These are phyloP conservation scores for Biancaea sappan DNA, from an alignment of 306 rosid genomes.

Conservation along the genomic window DNA sequence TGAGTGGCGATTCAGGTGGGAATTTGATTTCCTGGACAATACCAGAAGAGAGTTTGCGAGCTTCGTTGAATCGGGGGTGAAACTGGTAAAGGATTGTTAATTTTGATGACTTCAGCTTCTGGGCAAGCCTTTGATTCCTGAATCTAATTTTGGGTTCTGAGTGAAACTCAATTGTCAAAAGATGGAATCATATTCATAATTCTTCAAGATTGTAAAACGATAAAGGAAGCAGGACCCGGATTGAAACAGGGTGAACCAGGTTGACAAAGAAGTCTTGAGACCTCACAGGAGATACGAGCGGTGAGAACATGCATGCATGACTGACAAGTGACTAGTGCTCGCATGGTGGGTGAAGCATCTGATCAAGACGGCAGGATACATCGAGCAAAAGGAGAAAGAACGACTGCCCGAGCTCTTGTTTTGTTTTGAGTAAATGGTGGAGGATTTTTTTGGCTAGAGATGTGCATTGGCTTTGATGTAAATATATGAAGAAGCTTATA, in stretches of 20 bases:
- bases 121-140: conserved; percentile 49
- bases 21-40: conserved; percentile 87
- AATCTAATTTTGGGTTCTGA: conserved; percentile 44
- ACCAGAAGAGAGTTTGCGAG: conserved; percentile 81
- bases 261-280: conserved; percentile 37
- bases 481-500: conserved; percentile 56
- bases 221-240: conserved; percentile 57
- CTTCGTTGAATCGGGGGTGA: conserved; percentile 79
- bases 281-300: conserved; percentile 25
- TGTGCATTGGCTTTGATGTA: conserved; percentile 50
- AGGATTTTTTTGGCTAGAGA: conserved; percentile 37
- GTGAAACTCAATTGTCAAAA: conserved; percentile 37
- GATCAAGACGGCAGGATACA: conserved; percentile 34
- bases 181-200: conserved; percentile 39
- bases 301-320: conserved; percentile 31
- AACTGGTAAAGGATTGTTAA: conserved; percentile 31
- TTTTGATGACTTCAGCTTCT: conserved; percentile 52
- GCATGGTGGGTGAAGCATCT: conserved; percentile 34
- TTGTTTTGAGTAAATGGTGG: conserved; percentile 47
- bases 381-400: conserved; percentile 28
- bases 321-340: conserved; percentile 26
- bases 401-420: conserved; percentile 31
- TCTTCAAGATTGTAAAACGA: conserved; percentile 35
- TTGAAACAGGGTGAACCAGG: conserved; percentile 38
- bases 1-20: conserved; percentile 92